phyloP scores from a whole-genome alignment of 2,329 filamentous ascomycete species.

The Fusarium sp. region DNA sequence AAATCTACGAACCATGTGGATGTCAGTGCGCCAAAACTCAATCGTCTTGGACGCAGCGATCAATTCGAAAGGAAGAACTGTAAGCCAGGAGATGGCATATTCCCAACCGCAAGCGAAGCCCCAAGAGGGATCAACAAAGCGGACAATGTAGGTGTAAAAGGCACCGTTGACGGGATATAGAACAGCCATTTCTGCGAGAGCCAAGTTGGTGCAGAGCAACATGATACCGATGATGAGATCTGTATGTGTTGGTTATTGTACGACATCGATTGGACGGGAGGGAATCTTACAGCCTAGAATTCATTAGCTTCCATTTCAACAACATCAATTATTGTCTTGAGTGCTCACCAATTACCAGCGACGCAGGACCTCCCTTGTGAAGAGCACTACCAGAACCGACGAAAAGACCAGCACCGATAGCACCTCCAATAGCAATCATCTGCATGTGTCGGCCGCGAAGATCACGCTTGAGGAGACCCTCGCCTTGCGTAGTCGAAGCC shows the following conservation, averaged over 20 bases:
- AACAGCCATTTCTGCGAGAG: constrained; percentile 91
- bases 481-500: constrained; percentile 4
- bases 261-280: not conserved
- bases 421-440: constrained; percentile 88
- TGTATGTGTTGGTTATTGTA: not conserved
- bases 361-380: constrained; percentile 78
- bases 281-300: constrained; percentile 17
- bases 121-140: constrained; percentile 94
- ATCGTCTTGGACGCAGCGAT: constrained; percentile 88
- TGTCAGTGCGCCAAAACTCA: constrained; percentile 76
- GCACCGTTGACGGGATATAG: constrained; percentile 91
- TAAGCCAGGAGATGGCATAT: constrained; percentile 89
- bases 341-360: constrained; percentile 75
- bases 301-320: not conserved
- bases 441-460: constrained; percentile 88
- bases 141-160: constrained; percentile 90
- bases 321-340: too few species aligned
- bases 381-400: constrained; percentile 83
- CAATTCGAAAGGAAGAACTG: constrained; percentile 85
- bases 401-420: constrained; percentile 81
- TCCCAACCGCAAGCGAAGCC: constrained; percentile 97
- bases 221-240: constrained; percentile 53
- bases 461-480: constrained; percentile 61
- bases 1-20: constrained; percentile 61
- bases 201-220: constrained; percentile 75